Percentiles rank a stretch among this genome's conserved stretches.
Conservation (phyloP, 257 asterid genomes). For the Ligustrum vulgare region DNA sequence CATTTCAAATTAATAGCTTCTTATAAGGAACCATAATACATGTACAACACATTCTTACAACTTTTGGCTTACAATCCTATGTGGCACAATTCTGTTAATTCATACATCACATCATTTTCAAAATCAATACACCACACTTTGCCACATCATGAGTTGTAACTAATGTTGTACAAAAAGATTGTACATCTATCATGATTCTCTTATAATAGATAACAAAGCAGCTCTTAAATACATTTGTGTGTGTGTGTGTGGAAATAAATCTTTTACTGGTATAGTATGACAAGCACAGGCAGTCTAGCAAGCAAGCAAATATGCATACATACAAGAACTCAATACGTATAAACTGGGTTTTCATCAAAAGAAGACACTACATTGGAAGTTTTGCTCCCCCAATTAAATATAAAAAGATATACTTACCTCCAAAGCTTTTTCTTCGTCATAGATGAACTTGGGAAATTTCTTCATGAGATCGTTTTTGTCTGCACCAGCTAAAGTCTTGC, state of each 20-base stretch:
- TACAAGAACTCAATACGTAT: background rate
- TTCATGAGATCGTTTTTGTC: constrained; percentile 82
- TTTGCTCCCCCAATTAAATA: background rate
- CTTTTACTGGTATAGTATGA: background rate
- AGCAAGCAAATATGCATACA: background rate
- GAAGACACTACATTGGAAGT: background rate
- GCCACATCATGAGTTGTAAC: too few relatives aligned
- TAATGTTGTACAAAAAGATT: too few relatives aligned
- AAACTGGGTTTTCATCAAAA: background rate
- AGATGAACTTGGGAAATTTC: constrained; percentile 79
- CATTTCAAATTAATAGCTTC: background rate
- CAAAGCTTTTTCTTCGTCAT: constrained; percentile 80
- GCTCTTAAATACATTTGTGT: too few relatives aligned
- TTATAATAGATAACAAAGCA: background rate
- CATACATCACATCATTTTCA: too few relatives aligned
- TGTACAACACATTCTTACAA: too few relatives aligned
- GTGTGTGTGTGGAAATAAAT: background rate
- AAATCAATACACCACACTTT: too few relatives aligned
- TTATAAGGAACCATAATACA: too few relatives aligned
- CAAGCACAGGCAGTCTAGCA: background rate
- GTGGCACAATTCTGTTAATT: too few relatives aligned
- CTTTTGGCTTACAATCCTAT: too few relatives aligned
- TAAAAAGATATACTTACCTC: constrained; percentile 50
- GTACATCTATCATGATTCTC: too few relatives aligned
- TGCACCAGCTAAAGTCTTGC: constrained; percentile 59